phyloP scores from a whole-genome alignment of 805 yeast genomes.

The Jamesozyma jinghongensis region DNA sequence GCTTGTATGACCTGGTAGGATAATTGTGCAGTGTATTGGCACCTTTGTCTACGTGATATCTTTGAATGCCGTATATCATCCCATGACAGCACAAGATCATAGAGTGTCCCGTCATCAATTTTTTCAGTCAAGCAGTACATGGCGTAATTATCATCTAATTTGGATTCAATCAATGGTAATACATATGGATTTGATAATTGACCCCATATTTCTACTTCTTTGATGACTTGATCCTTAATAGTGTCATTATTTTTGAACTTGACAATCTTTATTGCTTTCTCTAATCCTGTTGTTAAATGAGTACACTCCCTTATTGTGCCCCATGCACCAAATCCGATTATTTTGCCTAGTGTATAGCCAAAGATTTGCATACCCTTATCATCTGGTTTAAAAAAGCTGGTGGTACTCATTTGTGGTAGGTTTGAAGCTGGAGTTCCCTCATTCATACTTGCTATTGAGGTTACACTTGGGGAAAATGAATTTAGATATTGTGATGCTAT shows the following conservation, averaged over 20 bases:
- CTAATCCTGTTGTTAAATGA: conserved; percentile 26
- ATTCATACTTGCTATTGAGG: conserved; percentile 11
- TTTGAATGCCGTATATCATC: conserved; percentile 35
- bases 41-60: conserved; percentile 30
- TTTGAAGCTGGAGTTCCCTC: background rate
- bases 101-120: conserved; percentile 70
- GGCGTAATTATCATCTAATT: conserved; percentile 47
- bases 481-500: conserved; percentile 29
- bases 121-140: conserved; percentile 66
- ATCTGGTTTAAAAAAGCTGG: conserved; percentile 29
- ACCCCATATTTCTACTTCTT: conserved; percentile 73
- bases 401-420: background rate
- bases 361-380: conserved; percentile 62
- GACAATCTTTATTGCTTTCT: conserved; percentile 55
- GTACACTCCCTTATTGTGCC: conserved; percentile 71
- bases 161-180: conserved; percentile 51
- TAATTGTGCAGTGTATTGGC: conserved; percentile 31
- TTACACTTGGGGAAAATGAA: conserved; percentile 27
- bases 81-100: conserved; percentile 66
- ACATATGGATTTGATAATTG: conserved; percentile 55
- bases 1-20: conserved; percentile 50
- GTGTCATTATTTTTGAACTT: conserved; percentile 41
- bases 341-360: conserved; percentile 56
- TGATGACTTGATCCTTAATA: conserved; percentile 50
- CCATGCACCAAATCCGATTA: conserved; percentile 86